A percentile compares a stretch with the other conserved stretches of the same genome.
phyloP scores from a whole-genome alignment of 352 stramenopile genomes.

The Globisporangium paddicum region DNA sequence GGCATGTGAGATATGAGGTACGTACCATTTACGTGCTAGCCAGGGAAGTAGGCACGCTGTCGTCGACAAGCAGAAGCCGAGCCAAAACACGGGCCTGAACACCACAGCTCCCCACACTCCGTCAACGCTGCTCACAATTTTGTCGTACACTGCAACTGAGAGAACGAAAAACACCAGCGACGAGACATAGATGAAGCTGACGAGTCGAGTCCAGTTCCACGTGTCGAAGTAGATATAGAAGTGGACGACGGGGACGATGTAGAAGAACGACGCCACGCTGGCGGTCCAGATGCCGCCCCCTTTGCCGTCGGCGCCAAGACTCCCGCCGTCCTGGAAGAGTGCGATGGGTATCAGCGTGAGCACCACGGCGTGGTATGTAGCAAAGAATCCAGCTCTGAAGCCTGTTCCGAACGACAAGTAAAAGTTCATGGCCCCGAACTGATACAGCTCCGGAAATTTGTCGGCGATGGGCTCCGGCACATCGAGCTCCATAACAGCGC shows the following conservation, averaged over 20 bases:
- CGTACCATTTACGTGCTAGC: constrained; percentile 64
- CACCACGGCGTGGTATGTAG: constrained; percentile 54
- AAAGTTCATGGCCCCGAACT: constrained; percentile 45
- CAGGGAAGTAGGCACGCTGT: constrained; percentile 50
- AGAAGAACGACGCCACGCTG: constrained; percentile 91
- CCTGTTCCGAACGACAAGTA: constrained; percentile 59
- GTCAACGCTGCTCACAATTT: constrained; percentile 36
- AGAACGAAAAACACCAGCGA: constrained; percentile 52
- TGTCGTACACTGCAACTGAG: constrained; percentile 53
- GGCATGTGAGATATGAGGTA: background rate
- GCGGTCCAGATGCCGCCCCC: constrained; percentile 77
- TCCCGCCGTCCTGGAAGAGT: constrained; percentile 43
- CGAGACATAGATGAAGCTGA: constrained; percentile 31
- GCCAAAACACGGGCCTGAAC: constrained; percentile 43
- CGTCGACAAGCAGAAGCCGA: constrained; percentile 43
- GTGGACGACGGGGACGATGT: constrained; percentile 92
- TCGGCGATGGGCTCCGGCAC: constrained; percentile 54
- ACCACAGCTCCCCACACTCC: constrained; percentile 38
- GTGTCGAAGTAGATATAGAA: constrained; percentile 81
- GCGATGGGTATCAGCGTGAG: constrained; percentile 53
- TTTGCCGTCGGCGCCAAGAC: constrained; percentile 41
- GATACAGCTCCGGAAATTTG: constrained; percentile 75
- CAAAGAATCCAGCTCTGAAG: constrained; percentile 30
- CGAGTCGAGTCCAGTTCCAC: constrained; percentile 68
- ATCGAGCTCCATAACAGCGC: constrained; percentile 76